A percentile compares a stretch with the other conserved stretches of the same genome.
phyloP scores from a whole-genome alignment of 352 stramenopile genomes.

The Globisporangium lucens region DNA sequence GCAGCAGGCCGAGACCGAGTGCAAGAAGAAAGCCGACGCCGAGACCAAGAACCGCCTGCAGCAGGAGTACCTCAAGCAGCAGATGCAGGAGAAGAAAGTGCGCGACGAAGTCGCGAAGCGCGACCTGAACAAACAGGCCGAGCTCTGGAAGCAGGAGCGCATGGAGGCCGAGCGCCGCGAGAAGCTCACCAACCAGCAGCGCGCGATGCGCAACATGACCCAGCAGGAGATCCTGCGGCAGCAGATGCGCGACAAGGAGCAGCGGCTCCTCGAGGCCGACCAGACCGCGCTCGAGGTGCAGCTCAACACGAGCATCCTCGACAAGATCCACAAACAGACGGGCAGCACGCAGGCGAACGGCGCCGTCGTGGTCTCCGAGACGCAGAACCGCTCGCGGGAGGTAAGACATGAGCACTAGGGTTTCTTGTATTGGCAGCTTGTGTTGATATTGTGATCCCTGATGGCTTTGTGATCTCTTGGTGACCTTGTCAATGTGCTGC shows the following conservation, averaged over 20 bases:
- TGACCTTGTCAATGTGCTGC: not conserved
- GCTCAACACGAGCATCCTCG: slow-evolving; percentile 61
- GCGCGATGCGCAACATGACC: slow-evolving; percentile 40
- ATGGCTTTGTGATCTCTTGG: not conserved
- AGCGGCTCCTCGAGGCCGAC: slow-evolving; percentile 52
- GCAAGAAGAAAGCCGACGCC: slow-evolving; percentile 51
- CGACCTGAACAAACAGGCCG: slow-evolving; percentile 76
- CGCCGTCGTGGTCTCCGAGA: slow-evolving; percentile 58
- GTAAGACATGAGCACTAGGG: slow-evolving; percentile 19
- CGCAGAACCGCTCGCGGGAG: slow-evolving; percentile 70
- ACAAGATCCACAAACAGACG: slow-evolving; percentile 67
- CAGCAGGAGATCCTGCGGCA: slow-evolving; percentile 65
- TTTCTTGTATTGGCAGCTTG: not conserved
- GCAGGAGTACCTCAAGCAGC: slow-evolving; percentile 49
- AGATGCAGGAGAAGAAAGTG: slow-evolving; percentile 73
- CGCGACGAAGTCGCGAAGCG: slow-evolving; percentile 46
- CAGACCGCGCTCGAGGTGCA: slow-evolving; percentile 72
- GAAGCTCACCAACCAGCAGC: slow-evolving; percentile 48
- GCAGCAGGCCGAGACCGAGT: slow-evolving; percentile 51
- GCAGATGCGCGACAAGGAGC: slow-evolving; percentile 72
- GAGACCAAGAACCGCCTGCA: slow-evolving; percentile 44
- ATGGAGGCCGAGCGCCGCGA: slow-evolving; percentile 55
- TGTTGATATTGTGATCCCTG: not conserved
- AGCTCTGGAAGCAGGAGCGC: slow-evolving; percentile 75
- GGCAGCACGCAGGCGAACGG: slow-evolving; percentile 36